Conservation (phyloP, 1,284 basidiomycete species). For the Pseudozyma flocculosa region DNA sequence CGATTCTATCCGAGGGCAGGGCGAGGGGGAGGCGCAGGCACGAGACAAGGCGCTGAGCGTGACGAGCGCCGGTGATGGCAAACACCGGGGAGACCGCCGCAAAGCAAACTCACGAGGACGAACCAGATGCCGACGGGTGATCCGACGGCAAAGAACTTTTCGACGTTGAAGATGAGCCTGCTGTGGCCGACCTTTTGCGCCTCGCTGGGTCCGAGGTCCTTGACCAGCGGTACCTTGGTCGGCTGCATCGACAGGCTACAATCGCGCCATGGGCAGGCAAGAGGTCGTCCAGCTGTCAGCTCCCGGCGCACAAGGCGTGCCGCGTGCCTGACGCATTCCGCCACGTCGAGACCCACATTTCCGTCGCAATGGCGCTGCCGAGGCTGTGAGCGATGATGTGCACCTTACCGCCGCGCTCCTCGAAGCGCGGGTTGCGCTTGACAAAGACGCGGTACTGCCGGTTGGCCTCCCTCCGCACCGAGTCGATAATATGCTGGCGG, state of each 20-base stretch:
- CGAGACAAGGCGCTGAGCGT: no score
- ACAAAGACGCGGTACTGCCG: conserved; percentile 64
- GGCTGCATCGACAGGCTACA: conserved; percentile 62
- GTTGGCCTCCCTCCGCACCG: conserved; percentile 55
- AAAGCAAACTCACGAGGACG: conserved; percentile 54
- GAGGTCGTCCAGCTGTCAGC: no score
- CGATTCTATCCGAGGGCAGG: no score
- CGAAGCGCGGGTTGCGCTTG: conserved; percentile 61
- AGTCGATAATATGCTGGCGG: conserved; percentile 63
- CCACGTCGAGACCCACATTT: conserved; percentile 60
- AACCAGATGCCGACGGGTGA: conserved; percentile 64
- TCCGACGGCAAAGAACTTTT: conserved; percentile 63
- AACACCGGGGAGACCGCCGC: no score
- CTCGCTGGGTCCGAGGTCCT: conserved; percentile 9
- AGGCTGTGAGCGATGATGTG: conserved; percentile 61
- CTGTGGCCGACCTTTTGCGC: conserved; percentile 9
- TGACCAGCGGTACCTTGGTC: conserved; percentile 58
- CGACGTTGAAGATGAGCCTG: conserved; percentile 59
- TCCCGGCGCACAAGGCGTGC: no score
- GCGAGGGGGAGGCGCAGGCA: no score
- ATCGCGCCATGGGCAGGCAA: no score
- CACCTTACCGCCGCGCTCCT: conserved; percentile 60
- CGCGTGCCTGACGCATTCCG: no score
- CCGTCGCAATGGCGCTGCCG: conserved; percentile 63
- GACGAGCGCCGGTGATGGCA: no score